Base-by-base conservation (phyloP, 2,329 filamentous ascomycete genomes). In the Epichloe typhina region DNA sequence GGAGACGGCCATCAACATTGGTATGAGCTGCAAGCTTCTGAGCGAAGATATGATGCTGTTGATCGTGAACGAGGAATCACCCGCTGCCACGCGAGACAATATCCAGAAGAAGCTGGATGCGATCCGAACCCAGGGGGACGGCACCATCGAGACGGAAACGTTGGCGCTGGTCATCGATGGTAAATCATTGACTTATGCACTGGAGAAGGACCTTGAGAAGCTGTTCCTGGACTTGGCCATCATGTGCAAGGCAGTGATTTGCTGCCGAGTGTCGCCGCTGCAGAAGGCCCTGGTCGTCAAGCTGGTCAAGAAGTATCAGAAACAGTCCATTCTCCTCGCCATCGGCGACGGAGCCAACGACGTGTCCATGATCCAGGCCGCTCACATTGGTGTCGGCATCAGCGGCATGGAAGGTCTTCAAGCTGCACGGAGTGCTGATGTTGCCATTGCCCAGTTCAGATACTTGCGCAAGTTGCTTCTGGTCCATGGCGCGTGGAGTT, bases 281-380 rank as follows among this genome's bases (percentile, higher is more conserved):
- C 93, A 98, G 62, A 98, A 98, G 69, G 94, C 93, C 15, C 74
- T 98, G 55, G 93, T 98, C 21, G 93, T 98, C 58, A 98, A 98
- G 73, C 80, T 97, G 57, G 93, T 98, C 63, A 98, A 97, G 70
- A 88, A 89, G 58, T 80, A 80, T 58, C 88, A 95, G 65, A 80
- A 93, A 58, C 87, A 96, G 64, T 82, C 88, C 12, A 89, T 98
- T 58, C 81, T 96, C 49, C 80, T 98, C 47, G 93, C 93, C 48
- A 96, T 98, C 65, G 93, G 93, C 58, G 93, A 98, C 61, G 93
- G 93, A 57, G 93, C 93, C 45, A 98, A 98, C 69, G 93, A 98
- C 62, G 93, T 98, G n/a, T 96, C 91, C 17, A 98, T 98, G 93
- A 98, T 98, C 50, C 93, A 98, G 72, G 93, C 93, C 11, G 93